These are phyloP conservation scores for Lachancea thermotolerans DNA, from an alignment of 805 yeast species.

Conservation along the genomic window DNA sequence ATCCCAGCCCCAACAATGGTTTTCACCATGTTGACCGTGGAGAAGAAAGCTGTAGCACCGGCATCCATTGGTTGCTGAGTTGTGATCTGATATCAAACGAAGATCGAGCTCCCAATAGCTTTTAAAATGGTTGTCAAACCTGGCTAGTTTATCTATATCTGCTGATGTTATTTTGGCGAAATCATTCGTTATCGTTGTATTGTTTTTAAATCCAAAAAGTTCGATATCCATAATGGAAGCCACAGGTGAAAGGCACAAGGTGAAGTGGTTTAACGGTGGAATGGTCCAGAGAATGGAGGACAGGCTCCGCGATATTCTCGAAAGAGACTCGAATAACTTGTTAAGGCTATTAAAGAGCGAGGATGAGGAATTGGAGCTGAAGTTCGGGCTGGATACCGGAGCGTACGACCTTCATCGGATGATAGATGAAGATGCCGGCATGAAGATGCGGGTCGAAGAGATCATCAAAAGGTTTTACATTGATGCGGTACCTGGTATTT, in stretches of 20 bases:
- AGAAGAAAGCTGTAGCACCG: conserved; percentile 48
- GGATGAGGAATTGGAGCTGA: conserved; percentile 3
- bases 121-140: too few relatives aligned
- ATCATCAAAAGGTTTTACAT: conserved; percentile 13
- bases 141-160: too few relatives aligned
- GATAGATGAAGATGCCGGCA: conserved; percentile 13
- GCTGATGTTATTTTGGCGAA: too few relatives aligned
- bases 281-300: background rate
- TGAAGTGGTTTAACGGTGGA: background rate
- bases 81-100: background rate
- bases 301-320: background rate
- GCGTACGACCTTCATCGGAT: conserved; percentile 13
- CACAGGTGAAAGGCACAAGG: background rate
- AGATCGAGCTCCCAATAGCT: too few relatives aligned
- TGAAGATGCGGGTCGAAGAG: conserved; percentile 13
- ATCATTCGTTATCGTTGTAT: too few relatives aligned
- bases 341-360: conserved; percentile 2
- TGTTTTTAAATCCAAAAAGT: too few relatives aligned
- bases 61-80: conserved; percentile 14
- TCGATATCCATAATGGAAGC: too few relatives aligned
- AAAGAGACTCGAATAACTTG: background rate
- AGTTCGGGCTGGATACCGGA: conserved; percentile 6
- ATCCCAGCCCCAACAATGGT: conserved; percentile 77
- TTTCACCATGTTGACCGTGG: conserved; percentile 61
- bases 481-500: background rate